Evolutionary conservation across 2,329 filamentous ascomycete species (phyloP), one percentile per base, ranked within the genome.

Genomic region (Colletotrichum nymphaeae): DNA sequence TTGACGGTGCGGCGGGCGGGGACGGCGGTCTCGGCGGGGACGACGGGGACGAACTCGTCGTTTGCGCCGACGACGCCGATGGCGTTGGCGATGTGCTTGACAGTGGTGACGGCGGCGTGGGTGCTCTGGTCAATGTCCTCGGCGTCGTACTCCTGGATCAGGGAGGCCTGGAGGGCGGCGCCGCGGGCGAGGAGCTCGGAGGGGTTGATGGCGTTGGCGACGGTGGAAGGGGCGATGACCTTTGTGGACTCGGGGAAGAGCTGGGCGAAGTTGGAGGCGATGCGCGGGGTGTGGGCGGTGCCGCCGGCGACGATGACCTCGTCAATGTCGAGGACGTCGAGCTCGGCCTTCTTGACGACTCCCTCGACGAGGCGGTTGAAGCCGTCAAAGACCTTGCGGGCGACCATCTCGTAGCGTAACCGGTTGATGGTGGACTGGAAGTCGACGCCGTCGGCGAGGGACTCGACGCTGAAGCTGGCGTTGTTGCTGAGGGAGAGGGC

Each of bases 71-170:
- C 89, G 66, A 98, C 93, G 82, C 97, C 97, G 75, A 99, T 94
- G 75, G 96, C 94, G 81, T 95, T 93, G 78, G 91, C 88, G 75
- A 97, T 92, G 86, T 99, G 97, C 78, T 95, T 95, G 65, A 97
- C 95, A 19, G 95, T 96, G 42, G 96, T 98, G 76, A 99, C 95
- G 81, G 95, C 94, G 65, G 97, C 93, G 87, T 99, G 96, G 60
- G 95, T 97, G 75, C 94, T 97, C 88, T 98, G 95, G 82, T 97
- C 94, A 78, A 99, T 97, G 81, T 98, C 96, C 77, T 95, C 92
- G 77, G 91, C 89, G 79, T 99, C 97, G 84, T 97, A 99, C 84
- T 98, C 96, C 83, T 95, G 92, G 83, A 99, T 95, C 76, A 99
- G 88, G 74, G 93, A 97, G 49, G 97, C 97, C 86, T 99, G 97